A percentile compares a stretch with the other conserved stretches of the same genome.
Evolutionary conservation across 257 asterid species (phyloP).

Genomic region (Perilla frutescens): DNA sequence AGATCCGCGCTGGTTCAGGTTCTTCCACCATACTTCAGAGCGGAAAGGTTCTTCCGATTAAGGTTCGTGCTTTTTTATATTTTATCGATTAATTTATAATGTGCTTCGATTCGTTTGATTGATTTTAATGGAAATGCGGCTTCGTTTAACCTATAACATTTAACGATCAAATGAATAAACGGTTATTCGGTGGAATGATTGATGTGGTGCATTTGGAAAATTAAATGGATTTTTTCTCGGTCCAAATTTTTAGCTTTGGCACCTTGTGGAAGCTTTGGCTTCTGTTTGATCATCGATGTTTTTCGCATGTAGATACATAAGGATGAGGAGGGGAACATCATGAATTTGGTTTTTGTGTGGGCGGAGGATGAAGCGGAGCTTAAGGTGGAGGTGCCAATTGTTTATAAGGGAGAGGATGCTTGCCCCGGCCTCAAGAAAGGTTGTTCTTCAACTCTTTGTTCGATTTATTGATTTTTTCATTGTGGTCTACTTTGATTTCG

Average conservation of each 20-base stretch:
- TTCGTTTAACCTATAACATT: neutral
- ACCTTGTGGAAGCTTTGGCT: neutral
- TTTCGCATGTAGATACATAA: conserved; percentile 58
- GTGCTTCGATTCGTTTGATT: conserved; percentile 7
- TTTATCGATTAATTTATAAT: neutral
- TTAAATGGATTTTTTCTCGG: neutral
- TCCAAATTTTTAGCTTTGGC: neutral
- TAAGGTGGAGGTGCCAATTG: conserved; percentile 83
- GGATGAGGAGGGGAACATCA: conserved; percentile 76
- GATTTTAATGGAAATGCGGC: conserved; percentile 8
- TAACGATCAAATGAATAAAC: neutral
- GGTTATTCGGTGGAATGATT: neutral
- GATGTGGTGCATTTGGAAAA: neutral
- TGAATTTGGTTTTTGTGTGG: conserved; percentile 94
- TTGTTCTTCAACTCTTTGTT: conserved; percentile 31
- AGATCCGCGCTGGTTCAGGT: conserved; percentile 92
- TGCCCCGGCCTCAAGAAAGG: conserved; percentile 97
- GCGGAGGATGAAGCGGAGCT: conserved; percentile 87
- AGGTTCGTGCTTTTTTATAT: conserved; percentile 54
- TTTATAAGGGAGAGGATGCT: conserved; percentile 77
- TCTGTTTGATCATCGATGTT: conserved; percentile 23
- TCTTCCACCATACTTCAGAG: conserved; percentile 72
- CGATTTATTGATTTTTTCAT: neutral
- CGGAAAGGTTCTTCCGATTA: conserved; percentile 82
- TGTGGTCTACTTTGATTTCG: neutral